Base-by-base conservation (phyloP, 78 protist species). In the Cavenderia fasciculata region DNA sequence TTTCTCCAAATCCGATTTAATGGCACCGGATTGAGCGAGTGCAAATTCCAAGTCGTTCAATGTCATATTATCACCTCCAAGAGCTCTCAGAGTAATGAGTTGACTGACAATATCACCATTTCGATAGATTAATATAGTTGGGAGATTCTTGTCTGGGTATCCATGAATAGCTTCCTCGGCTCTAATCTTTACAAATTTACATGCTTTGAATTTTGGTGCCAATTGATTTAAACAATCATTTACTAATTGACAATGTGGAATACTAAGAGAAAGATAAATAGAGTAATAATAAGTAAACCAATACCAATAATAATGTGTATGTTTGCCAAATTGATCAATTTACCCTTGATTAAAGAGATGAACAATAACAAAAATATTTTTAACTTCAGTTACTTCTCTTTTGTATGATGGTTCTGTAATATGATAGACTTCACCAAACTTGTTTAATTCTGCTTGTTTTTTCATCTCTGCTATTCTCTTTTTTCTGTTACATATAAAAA, bases 101-200 rank as follows among this genome's bases (percentile, higher is more conserved):
- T 92, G 95, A 43, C 54, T 31, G 62, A 33, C 69, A 2, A 85
- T 65, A 56, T 88, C 52, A 31, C 94, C 95, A 40, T 86, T 70
- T 38, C 25, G 38, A 44, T 95, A 95, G 23, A 95, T 69, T 47
- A 95, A 66, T 43, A 95, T 47, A 69, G 97, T 92, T 47, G 97
- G 97, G 19, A 85, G 65, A 73, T 92, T 92, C 36, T 33, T 51
- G 65, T 92, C 97, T 34, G 97, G 97, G 74, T 92, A 95, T 68
- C 85, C 69, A 46, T 76, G 78, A 56, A 87, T 87, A 25, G 93
- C 93, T 63, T 87, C 93, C 43, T 87, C 93, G 31, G 93, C 73
- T 74, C 93, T 52, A 47, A 87, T 95, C 57, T 57, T 59, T 54
- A 95, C 86, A 61, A 95, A 95, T 79, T 95, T 95, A n/a, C 93